Evolutionary conservation across 1,284 basidiomycete species (phyloP), one percentile per base, ranked within the genome.

Genomic region (Pyrrhoderma noxium): DNA sequence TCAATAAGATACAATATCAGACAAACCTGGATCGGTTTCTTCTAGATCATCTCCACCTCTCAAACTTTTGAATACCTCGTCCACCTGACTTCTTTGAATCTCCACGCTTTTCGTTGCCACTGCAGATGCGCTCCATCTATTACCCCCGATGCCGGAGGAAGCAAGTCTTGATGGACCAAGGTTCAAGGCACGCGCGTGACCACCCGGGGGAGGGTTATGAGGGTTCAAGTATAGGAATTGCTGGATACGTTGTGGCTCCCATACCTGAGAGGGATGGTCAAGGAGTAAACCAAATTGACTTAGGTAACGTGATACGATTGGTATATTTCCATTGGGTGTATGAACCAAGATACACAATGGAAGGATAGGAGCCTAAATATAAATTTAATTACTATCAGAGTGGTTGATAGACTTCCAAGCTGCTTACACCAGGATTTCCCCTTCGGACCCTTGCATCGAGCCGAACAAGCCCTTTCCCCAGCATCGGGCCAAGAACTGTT

Each of bases 31-130:
- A 64, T 93, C 85, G 13, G 89, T 89, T 66, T 95, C 89, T 13
- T 74, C 69, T 19, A 99, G 70, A 59, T 95, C 93, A 56, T 90
- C 90, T 21, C 91, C 93, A 59, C 82, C 83, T 62, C 84, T 84
- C 59, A 99, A 65, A 61, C 77, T 91, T 68, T 89, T 86, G 72
- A 98, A 98, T 7, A 99, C 74, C 59, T 94, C 86, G 58, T 98
- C 93, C 14, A 97, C 88, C 64, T 98, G 95, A 65, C 84, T 86
- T 56, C 92, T 76, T 67, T 96, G 92, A 43, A 96, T 82, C 64
- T 98, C 93, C 8, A 95, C 84, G 57, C 84, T 89, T 68, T 89
- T 92, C 13, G 77, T 81, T 41, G 81, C 72, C 37, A 84, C 78
- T 13, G 70, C 67, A 25, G 78, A 74, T 7, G 78, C 73, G 43